Base-by-base conservation (phyloP, 768 basidiomycete species). In the Tubosaeta sp. region DNA sequence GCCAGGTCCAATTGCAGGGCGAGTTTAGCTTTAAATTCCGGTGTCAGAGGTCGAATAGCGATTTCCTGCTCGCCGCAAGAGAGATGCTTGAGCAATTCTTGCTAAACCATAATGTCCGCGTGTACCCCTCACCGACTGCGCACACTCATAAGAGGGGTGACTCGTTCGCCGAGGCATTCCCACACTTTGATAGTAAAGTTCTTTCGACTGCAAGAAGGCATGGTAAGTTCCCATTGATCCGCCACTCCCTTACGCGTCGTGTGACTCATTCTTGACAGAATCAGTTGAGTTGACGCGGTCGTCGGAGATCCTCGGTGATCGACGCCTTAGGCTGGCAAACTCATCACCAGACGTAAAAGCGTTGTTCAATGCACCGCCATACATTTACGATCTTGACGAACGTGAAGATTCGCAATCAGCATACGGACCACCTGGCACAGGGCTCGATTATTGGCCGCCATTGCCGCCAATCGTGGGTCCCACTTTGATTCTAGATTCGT, bases 331-430 rank as follows among this genome's bases (percentile, higher is more conserved):
- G 44, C 73, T 94, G 53, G 90, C 92, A 10, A 90, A 83, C 58
- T 94, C 93, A 5, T 92, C 94, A 4, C 91, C 92, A 3, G 92
- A 96, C 57, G 94, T 98, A 51, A 96, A 95, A 69, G 93, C 94
- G 0, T 66, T 98, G 59, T 96, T 98, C 73, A 89, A 94, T 63
- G 82, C 86, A 0, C 86, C 90, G 19, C 78, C 87, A 4, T 90
- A 90, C 59, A 84, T 88, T 47, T 92, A 90, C 59, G 83, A 89
- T 61, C 71, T 89, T 12, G 87, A 90, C 53, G 82, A 86, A 51
- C 82, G 78, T 16, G 80, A 87, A 48, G 87, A 86, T 52, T 69
- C 75, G 21, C 84, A 83, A 53, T 69, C 78, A 6, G 79, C 73
- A 36, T 87, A 83, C 61, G 69, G 81, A 3, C 66, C 68, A 1